A percentile compares a stretch with the other conserved stretches of the same genome.
Conservation (phyloP, 2,329 filamentous ascomycete species). For the Colletotrichum neosansevieriae region DNA sequence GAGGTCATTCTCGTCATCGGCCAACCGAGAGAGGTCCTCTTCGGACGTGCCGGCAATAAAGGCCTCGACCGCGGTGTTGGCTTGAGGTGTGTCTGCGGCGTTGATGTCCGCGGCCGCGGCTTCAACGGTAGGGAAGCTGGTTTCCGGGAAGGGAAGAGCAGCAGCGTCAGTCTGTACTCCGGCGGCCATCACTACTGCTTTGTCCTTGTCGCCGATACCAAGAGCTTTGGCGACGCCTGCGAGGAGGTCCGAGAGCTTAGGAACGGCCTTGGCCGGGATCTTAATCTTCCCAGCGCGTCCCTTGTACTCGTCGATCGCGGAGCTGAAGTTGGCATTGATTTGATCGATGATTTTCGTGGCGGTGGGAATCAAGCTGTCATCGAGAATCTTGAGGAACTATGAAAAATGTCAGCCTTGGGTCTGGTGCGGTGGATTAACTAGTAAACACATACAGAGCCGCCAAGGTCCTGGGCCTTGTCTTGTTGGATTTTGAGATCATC, state of each 20-base stretch:
- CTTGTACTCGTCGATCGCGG: slow-evolving; percentile 17
- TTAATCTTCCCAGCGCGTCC: slow-evolving; percentile 36
- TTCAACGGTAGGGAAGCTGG: neutral
- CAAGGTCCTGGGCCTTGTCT: slow-evolving; percentile 27
- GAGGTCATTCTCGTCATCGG: slow-evolving; percentile 23
- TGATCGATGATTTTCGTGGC: slow-evolving; percentile 5
- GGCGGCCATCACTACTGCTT: neutral
- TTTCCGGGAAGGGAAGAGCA: neutral
- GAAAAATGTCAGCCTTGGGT: neutral
- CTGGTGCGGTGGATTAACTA: too few relatives aligned
- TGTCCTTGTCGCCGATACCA: slow-evolving; percentile 15
- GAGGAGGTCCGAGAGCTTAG: slow-evolving; percentile 24
- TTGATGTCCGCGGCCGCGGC: slow-evolving; percentile 20
- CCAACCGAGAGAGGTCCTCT: slow-evolving; percentile 3
- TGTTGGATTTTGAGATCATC: slow-evolving; percentile 26
- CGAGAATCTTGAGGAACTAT: slow-evolving; percentile 25
- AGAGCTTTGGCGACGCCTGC: slow-evolving; percentile 28
- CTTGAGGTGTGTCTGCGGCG: slow-evolving; percentile 17
- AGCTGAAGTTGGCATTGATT: slow-evolving; percentile 23
- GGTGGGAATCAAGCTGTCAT: slow-evolving; percentile 7
- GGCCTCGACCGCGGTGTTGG: slow-evolving; percentile 1
- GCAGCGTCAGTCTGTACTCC: neutral
- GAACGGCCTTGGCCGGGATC: slow-evolving; percentile 33
- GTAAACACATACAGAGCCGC: slow-evolving; percentile 1
- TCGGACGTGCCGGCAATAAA: neutral